A percentile compares a stretch with the other conserved stretches of the same genome.
Evolutionary conservation across 805 yeast genomes (phyloP).

Genomic region (Nakazawaea pomicola): DNA sequence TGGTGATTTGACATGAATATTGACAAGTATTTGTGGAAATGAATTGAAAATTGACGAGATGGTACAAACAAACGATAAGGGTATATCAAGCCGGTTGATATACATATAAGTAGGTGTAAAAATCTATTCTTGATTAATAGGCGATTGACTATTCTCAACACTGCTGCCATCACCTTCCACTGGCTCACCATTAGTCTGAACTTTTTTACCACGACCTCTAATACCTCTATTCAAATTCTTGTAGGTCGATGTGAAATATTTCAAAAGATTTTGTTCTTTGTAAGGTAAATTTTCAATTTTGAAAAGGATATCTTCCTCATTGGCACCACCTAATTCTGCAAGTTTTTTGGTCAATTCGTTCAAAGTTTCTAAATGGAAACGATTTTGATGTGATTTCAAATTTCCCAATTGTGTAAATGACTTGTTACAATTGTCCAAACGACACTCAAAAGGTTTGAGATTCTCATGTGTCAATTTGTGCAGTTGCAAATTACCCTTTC

Average conservation of each 20-base stretch:
- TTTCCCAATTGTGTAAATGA: slow-evolving; percentile 90
- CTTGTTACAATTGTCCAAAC: slow-evolving; percentile 76
- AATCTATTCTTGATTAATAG: background rate
- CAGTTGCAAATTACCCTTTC: slow-evolving; percentile 90
- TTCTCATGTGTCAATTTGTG: slow-evolving; percentile 80
- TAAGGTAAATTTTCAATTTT: slow-evolving; percentile 42
- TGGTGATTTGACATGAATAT: too few relatives aligned
- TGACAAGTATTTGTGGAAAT: too few relatives aligned
- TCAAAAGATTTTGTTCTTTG: slow-evolving; percentile 63
- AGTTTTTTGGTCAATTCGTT: slow-evolving; percentile 59
- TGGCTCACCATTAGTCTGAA: slow-evolving; percentile 8
- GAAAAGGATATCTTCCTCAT: slow-evolving; percentile 22
- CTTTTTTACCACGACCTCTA: slow-evolving; percentile 74
- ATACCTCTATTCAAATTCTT: slow-evolving; percentile 89
- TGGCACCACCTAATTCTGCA: slow-evolving; percentile 51
- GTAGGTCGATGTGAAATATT: slow-evolving; percentile 76
- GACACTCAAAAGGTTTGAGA: slow-evolving; percentile 73
- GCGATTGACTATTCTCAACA: background rate
- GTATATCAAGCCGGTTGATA: too few relatives aligned
- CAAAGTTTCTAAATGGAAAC: slow-evolving; percentile 74
- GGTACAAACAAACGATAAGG: too few relatives aligned
- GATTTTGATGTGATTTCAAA: slow-evolving; percentile 88
- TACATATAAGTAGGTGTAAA: too few relatives aligned
- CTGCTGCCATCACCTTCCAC: background rate
- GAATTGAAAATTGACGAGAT: too few relatives aligned